These are phyloP conservation scores for Wickerhamomyces hampshirensis DNA, from an alignment of 805 yeast genomes.

Conservation along the genomic window DNA sequence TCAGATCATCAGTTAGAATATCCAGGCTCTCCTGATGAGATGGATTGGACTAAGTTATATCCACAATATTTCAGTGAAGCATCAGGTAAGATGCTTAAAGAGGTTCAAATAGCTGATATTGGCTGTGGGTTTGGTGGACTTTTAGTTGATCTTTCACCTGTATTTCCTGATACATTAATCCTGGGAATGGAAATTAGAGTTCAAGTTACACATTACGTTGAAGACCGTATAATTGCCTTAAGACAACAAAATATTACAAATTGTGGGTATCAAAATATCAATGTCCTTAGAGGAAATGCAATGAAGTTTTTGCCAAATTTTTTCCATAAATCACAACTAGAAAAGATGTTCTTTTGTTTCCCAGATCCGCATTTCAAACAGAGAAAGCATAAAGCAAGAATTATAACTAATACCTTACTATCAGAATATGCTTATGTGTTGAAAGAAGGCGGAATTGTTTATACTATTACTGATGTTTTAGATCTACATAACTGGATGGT, in stretches of 20 bases:
- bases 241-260: constrained; percentile 40
- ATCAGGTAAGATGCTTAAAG: constrained; percentile 37
- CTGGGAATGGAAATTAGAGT: constrained; percentile 97
- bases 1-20: constrained; percentile 92
- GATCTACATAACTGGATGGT: constrained; percentile 98
- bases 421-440: constrained; percentile 91
- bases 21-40: constrained; percentile 71
- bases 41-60: constrained; percentile 83
- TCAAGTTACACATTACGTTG: constrained; percentile 95
- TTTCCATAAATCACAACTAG: constrained; percentile 74
- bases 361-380: constrained; percentile 99
- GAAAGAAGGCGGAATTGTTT: constrained; percentile 80
- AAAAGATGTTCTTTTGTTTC: constrained; percentile 95
- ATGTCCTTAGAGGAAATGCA: constrained; percentile 90
- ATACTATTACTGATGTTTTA: constrained; percentile 93
- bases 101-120: constrained; percentile 87
- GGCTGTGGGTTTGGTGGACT: constrained; percentile 99
- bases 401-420: constrained; percentile 81
- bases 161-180: constrained; percentile 66
- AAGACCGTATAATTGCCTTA: constrained; percentile 88
- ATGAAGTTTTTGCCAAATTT: constrained; percentile 97
- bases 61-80: constrained; percentile 51
- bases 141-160: constrained; percentile 71
- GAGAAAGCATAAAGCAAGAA: constrained; percentile 95
- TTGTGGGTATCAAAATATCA: constrained; percentile 69